phyloP scores from a whole-genome alignment of 495 filamentous ascomycete species.

The Evernia prunastri region DNA sequence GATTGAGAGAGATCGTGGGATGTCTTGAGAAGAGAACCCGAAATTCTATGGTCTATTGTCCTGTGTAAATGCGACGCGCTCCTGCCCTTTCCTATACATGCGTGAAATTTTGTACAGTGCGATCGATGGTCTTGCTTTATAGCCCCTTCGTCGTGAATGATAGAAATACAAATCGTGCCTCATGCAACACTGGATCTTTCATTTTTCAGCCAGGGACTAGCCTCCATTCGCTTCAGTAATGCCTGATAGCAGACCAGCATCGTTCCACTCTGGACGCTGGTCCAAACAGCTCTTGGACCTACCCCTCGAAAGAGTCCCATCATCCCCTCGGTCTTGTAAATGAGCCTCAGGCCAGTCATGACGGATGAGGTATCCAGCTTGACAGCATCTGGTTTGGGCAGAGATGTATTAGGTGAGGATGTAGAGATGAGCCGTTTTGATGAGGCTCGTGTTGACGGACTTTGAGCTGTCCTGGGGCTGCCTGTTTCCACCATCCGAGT shows the following conservation, averaged over 20 bases:
- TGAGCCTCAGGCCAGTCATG: conserved; percentile 71
- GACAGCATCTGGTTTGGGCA: conserved; percentile 63
- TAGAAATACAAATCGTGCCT: neutral
- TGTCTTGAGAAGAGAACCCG: neutral
- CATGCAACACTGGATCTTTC: conserved; percentile 16
- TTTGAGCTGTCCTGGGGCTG: conserved; percentile 1
- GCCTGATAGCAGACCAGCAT: conserved; percentile 96
- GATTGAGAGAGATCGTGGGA: neutral
- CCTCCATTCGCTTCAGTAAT: conserved; percentile 68
- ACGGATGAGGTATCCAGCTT: conserved; percentile 84
- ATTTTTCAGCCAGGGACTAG: conserved; percentile 31
- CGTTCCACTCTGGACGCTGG: conserved; percentile 89
- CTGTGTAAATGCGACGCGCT: conserved; percentile 8
- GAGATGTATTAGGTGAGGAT: conserved; percentile 72
- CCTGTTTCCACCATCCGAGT: conserved; percentile 10
- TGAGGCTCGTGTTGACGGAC: conserved; percentile 1
- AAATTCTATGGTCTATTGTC: conserved; percentile 12
- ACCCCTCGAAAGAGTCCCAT: conserved; percentile 92
- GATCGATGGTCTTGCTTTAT: neutral
- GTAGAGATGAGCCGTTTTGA: conserved; percentile 64
- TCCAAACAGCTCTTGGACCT: conserved; percentile 92
- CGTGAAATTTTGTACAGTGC: neutral
- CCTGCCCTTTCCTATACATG: neutral
- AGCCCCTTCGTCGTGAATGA: neutral
- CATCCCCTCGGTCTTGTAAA: conserved; percentile 83